These are phyloP conservation scores for Jamesozyma lodderae DNA, from an alignment of 805 yeast species.

Conservation along the genomic window DNA sequence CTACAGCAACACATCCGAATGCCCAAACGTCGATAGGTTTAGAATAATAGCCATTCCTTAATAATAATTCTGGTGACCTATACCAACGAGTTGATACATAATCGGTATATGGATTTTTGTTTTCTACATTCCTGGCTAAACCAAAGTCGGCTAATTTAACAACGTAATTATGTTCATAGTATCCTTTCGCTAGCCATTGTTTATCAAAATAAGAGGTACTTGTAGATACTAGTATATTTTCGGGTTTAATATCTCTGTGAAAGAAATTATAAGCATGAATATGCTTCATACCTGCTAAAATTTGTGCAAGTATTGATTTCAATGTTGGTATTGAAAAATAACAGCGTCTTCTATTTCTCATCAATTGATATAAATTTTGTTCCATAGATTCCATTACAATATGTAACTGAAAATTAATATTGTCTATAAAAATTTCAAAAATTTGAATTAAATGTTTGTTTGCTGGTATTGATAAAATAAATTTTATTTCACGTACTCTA, in stretches of 20 bases:
- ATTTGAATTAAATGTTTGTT: slow-evolving; percentile 68
- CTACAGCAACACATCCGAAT: slow-evolving; percentile 70
- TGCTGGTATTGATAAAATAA: slow-evolving; percentile 57
- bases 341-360: slow-evolving; percentile 48
- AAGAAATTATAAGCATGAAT: slow-evolving; percentile 55
- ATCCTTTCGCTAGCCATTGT: slow-evolving; percentile 20
- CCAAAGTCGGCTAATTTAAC: slow-evolving; percentile 79
- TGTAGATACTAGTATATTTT: slow-evolving; percentile 69
- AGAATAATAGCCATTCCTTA: slow-evolving; percentile 54
- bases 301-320: slow-evolving; percentile 59
- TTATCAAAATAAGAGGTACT: slow-evolving; percentile 43
- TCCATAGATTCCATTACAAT: slow-evolving; percentile 87
- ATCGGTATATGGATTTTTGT: slow-evolving; percentile 52
- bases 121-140: slow-evolving; percentile 51
- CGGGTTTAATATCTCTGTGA: slow-evolving; percentile 92
- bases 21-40: slow-evolving; percentile 81
- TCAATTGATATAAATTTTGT: slow-evolving; percentile 69
- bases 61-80: slow-evolving; percentile 70
- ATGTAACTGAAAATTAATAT: slow-evolving; percentile 47
- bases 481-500: slow-evolving; percentile 56
- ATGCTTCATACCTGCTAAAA: slow-evolving; percentile 70
- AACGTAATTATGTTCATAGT: slow-evolving; percentile 38
- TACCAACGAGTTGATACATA: slow-evolving; percentile 85
- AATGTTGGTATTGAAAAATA: slow-evolving; percentile 50
- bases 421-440: slow-evolving; percentile 72